A percentile compares a stretch with the other conserved stretches of the same genome.
Evolutionary conservation across 2,329 filamentous ascomycete species (phyloP).

Genomic region (Botrytis pseudocinerea): DNA sequence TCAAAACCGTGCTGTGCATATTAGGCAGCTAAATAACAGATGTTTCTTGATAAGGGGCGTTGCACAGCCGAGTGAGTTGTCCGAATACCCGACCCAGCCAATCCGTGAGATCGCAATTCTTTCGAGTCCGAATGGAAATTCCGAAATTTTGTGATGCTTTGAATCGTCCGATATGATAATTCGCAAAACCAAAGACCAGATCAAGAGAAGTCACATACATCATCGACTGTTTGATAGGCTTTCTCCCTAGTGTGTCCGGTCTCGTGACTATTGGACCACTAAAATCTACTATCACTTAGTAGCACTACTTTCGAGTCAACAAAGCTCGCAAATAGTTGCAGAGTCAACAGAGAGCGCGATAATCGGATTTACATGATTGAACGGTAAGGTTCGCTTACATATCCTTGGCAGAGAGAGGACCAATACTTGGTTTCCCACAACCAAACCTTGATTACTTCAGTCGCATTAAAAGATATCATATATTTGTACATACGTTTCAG

Average conservation of each 20-base stretch:
- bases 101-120: background rate
- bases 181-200: background rate
- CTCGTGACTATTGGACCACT: background rate
- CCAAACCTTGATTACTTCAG: background rate
- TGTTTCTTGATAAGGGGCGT: background rate
- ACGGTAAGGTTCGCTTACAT: background rate
- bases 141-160: background rate
- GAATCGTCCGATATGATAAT: background rate
- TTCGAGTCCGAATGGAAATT: background rate
- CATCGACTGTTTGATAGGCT: background rate
- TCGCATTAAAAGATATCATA: background rate
- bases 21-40: constrained; percentile 5
- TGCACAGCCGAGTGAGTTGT: background rate
- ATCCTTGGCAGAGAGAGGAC: background rate
- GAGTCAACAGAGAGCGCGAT: background rate
- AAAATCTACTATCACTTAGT: background rate
- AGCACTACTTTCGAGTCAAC: background rate
- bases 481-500: background rate
- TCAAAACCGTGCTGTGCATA: background rate
- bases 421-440: background rate
- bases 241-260: background rate
- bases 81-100: background rate
- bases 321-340: background rate
- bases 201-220: background rate
- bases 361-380: background rate